Base-by-base conservation (phyloP, 2,329 filamentous ascomycete species). In the Chaetomium globosum region DNA sequence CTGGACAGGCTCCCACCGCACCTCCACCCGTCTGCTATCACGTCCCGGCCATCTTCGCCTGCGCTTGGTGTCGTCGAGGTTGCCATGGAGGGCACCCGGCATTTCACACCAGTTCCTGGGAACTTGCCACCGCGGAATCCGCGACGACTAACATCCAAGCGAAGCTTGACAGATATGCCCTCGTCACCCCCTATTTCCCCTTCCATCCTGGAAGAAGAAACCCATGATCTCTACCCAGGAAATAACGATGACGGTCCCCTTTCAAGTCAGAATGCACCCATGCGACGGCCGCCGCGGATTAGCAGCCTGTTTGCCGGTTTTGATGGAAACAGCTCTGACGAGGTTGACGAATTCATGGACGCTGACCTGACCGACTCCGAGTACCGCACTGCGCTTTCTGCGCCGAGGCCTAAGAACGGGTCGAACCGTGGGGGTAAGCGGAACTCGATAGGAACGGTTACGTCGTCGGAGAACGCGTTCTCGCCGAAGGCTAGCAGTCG, bases 301-400 rank as follows among this genome's bases (percentile, higher is more conserved):
- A 94, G 90, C 77, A 95, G 91, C 74, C 80, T 96, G n/a, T 95
- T 95, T 76, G 90, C 91, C 36, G 91, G 91, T 0, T 95, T 96
- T 70, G 91, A 94, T 55, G 86, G 86, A 13, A 82, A 81, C 53
- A 92, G 87, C 72, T 89, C 88, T 8, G 88, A 88, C 53, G 88
- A 91, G 63, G 80, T 74, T 2, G 86, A 89, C 49, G 86, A 89
- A 31, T 88, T 88, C 75, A 80, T 77, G 33, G 86, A 88, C 65
- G 80, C 76, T 4, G 87, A 90, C 57, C 68, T 85, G 67, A 89
- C 85, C 71, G 89, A 91, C 70, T 83, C 84, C 1, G 89, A 92
- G 70, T 90, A 84, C 75, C 81, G 84, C 65, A 90, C 88, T 5
- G 85, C 86, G 1, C 78, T 90, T 19, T 87, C 87, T 12, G 87